phyloP scores from a whole-genome alignment of 225 moss, liverwort and hornwort genomes.

The Lunularia cruciata region DNA sequence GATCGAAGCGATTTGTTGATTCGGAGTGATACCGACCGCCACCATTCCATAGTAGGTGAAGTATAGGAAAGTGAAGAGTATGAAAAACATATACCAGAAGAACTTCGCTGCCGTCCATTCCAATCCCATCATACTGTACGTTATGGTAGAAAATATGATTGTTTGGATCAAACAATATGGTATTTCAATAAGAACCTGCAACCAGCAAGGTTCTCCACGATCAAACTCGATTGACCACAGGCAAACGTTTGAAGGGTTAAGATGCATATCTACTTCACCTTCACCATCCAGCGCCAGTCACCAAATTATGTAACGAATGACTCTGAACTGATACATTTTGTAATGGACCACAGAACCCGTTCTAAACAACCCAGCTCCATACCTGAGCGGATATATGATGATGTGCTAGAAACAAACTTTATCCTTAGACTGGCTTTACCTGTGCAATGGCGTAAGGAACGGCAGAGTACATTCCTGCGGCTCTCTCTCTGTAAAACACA shows the following conservation, averaged over 20 bases:
- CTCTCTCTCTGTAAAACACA: slow-evolving; percentile 70
- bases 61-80: slow-evolving; percentile 37
- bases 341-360: too few relatives aligned
- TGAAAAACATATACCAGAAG: slow-evolving; percentile 40
- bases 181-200: slow-evolving; percentile 38
- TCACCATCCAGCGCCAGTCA: too few relatives aligned
- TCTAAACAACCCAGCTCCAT: too few relatives aligned
- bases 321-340: too few relatives aligned
- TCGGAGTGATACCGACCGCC: slow-evolving; percentile 38
- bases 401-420: too few relatives aligned
- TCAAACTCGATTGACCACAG: too few relatives aligned
- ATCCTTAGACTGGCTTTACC: too few relatives aligned
- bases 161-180: slow-evolving; percentile 33
- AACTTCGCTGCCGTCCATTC: slow-evolving; percentile 36
- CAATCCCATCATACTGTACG: slow-evolving; percentile 36
- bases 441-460: slow-evolving; percentile 50
- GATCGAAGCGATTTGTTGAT: slow-evolving; percentile 26
- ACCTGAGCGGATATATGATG: too few relatives aligned
- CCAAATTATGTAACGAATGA: too few relatives aligned
- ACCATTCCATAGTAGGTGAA: slow-evolving; percentile 44
- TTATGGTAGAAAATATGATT: slow-evolving; percentile 13
- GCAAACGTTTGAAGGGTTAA: too few relatives aligned
- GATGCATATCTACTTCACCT: too few relatives aligned
- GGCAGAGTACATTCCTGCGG: slow-evolving; percentile 74
- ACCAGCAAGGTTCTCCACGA: too few relatives aligned